These are phyloP conservation scores for Lipomyces oligophaga DNA, from an alignment of 805 yeast species.

Conservation along the genomic window DNA sequence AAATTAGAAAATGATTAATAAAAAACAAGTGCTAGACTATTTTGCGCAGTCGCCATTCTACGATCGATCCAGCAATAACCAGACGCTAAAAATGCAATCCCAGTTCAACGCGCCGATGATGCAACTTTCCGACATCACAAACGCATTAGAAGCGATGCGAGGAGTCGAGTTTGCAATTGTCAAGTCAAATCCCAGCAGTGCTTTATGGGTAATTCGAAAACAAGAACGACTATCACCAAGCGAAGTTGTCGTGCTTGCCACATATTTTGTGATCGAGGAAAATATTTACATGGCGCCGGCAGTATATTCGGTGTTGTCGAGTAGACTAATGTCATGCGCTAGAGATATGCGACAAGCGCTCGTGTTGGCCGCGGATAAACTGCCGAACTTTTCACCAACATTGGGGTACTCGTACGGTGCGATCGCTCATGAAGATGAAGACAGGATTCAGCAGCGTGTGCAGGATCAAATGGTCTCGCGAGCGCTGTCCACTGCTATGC, in stretches of 20 bases:
- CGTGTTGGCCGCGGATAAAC: slow-evolving; percentile 19
- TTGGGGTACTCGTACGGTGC: slow-evolving; percentile 53
- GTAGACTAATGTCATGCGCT: slow-evolving; percentile 58
- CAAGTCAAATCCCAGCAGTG: slow-evolving; percentile 70
- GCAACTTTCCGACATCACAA: slow-evolving; percentile 41
- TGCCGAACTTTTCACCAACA: slow-evolving; percentile 57
- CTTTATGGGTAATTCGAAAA: slow-evolving; percentile 85
- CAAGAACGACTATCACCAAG: slow-evolving; percentile 60
- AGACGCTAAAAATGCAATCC: slow-evolving; percentile 90
- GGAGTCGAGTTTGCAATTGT: slow-evolving; percentile 83
- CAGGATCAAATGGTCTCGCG: slow-evolving; percentile 29
- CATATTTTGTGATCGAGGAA: slow-evolving; percentile 86
- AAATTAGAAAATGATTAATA: not conserved
- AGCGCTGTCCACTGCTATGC: slow-evolving; percentile 26
- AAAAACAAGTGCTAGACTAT: slow-evolving; percentile 61
- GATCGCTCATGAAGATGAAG: slow-evolving; percentile 22
- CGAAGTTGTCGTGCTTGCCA: slow-evolving; percentile 56
- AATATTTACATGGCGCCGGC: slow-evolving; percentile 88
- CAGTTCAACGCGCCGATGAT: slow-evolving; percentile 63
- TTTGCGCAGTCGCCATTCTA: slow-evolving; percentile 92
- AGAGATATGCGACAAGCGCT: slow-evolving; percentile 47
- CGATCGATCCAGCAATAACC: slow-evolving; percentile 90
- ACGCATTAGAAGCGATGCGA: slow-evolving; percentile 62
- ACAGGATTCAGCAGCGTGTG: not conserved
- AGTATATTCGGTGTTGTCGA: slow-evolving; percentile 64